Base-by-base conservation (phyloP, 1,139 yeast species). In the Hyphopichia fennica region DNA sequence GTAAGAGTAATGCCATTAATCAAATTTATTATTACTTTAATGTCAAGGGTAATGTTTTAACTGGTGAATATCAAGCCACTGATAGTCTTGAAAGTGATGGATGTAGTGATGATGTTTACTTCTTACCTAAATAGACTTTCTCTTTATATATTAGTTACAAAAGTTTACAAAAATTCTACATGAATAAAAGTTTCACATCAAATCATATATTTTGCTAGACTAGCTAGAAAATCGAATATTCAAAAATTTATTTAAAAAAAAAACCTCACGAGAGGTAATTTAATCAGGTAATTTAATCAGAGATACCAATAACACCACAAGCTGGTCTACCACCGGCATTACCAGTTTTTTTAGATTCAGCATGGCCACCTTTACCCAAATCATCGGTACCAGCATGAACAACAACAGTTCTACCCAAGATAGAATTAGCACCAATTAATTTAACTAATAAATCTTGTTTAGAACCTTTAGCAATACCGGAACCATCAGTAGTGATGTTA, bases 311-410 rank as follows among this genome's bases (percentile, higher is more conserved):
- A 64, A 93, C 98, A 77, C 99, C 98, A 77, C 99, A 93, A 52
- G 99, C 99, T 54, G 96, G 91, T 82, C 99, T 89, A 57, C 87
- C 93, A 67, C 99, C 98, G 49, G 99, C 98, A 65, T 93, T 91
- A 74, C 99, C 99, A 54, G 98, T 93, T 77, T 87, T 89, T 75
- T 87, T 79, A 50, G 97, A 89, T 71, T 91, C 97, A 51, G 87
- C 86, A 65, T 84, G 84, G 46, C 93, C 96, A 67, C 98, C 97
- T 78, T 87, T 85, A 64, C 99, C 99, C 65, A 89, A 84, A 67
- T 93, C 99, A 65, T 93, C 99, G 56, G 82, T 77, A 60, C 98
- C 99, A 49, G 81, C 90, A 73, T 93, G 99, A 52, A 93, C 85
- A 58, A 93, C 98, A 51, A 93, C 93, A 52, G 97, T 85, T 81